Evolutionary conservation across 257 asterid species (phyloP).

Genomic region (Jacaranda copaia): DNA sequence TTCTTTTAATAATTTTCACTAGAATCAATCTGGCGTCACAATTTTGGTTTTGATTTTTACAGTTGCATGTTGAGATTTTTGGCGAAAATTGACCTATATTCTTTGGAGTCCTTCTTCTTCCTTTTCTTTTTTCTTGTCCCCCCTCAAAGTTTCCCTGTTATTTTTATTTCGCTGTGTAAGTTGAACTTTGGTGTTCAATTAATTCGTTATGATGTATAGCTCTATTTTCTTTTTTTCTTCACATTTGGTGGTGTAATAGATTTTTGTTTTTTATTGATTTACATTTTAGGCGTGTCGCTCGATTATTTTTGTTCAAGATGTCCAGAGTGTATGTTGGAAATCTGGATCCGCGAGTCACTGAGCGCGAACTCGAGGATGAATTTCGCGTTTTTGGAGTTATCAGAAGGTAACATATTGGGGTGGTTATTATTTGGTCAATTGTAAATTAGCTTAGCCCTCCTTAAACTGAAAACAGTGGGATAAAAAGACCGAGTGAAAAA

Average conservation of each 20-base stretch:
- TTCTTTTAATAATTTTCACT: neutral
- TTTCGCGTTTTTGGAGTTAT: slow-evolving; percentile 84
- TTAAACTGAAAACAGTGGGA: slow-evolving; percentile 50
- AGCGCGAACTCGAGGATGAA: slow-evolving; percentile 92
- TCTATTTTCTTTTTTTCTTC: neutral
- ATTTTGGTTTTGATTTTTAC: neutral
- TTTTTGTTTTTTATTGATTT: slow-evolving; percentile 13
- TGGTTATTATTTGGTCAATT: slow-evolving; percentile 43
- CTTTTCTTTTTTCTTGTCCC: neutral
- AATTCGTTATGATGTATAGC: neutral
- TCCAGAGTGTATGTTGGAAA: slow-evolving; percentile 87
- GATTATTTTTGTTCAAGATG: slow-evolving; percentile 53
- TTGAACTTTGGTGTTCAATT: neutral
- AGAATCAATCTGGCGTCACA: slow-evolving; percentile 1
- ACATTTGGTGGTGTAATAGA: neutral
- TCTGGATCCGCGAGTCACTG: slow-evolving; percentile 87
- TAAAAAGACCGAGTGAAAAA: neutral
- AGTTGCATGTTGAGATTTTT: neutral
- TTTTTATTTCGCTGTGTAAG: neutral
- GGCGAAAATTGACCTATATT: neutral
- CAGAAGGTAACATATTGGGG: slow-evolving; percentile 60
- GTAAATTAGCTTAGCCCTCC: slow-evolving; percentile 58
- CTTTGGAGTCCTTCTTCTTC: too few relatives aligned
- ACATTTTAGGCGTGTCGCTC: slow-evolving; percentile 1
- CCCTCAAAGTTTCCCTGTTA: neutral